Base-by-base conservation (phyloP, 2,329 filamentous ascomycete genomes). In the Botryotinia globosa region DNA sequence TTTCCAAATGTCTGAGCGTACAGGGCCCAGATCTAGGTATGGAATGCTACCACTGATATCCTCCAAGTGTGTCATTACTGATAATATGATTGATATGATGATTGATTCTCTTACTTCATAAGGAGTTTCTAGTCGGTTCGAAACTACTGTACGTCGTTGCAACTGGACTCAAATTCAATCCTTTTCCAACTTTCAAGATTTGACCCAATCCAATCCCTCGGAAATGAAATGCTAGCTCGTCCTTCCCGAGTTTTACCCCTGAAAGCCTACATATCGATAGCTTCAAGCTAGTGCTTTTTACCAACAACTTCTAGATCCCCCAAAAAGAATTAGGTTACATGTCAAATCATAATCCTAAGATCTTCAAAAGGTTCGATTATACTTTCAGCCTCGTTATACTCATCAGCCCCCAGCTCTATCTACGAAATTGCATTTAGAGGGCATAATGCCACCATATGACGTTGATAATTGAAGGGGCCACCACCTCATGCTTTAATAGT, bases 221-320 rank as follows among this genome's bases (percentile, higher is more conserved):
- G 34, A 54, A 67, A 54, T 67, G 45, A 67, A 37, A 39, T 42
- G 59, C 58, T 34, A 59, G 58, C 64, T 66, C 64, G 32, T 39
- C 64, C 34, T 66, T 66, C 64, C 64, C 44, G 45, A 66, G 64
- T 34, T 34, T 42, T 62, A 54, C 48, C 48, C 64, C 64, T 66
- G 45, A 51, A 66, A 51, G 44, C 44, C 32, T 51, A 25, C 37
- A 22, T 34, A 61, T 62, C 59, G 59, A 62, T 62, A 62, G 59
- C 59, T 54, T 54, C 25, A 14, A 54, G 48, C 48, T 54, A 54
- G 48, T 25, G 25, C 48, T 54, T 16, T n/a, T n/a, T n/a, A 54
- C 25, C 2, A 54, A 54, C 6, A 54, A 54, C 12, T 54, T 54
- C 25, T 54, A 54, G 48, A 54, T n/a, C 48, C 16, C 48, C 25